These are phyloP conservation scores for Amesomyces nigricolor DNA, from an alignment of 2,329 filamentous ascomycete species.

Conservation along the genomic window DNA sequence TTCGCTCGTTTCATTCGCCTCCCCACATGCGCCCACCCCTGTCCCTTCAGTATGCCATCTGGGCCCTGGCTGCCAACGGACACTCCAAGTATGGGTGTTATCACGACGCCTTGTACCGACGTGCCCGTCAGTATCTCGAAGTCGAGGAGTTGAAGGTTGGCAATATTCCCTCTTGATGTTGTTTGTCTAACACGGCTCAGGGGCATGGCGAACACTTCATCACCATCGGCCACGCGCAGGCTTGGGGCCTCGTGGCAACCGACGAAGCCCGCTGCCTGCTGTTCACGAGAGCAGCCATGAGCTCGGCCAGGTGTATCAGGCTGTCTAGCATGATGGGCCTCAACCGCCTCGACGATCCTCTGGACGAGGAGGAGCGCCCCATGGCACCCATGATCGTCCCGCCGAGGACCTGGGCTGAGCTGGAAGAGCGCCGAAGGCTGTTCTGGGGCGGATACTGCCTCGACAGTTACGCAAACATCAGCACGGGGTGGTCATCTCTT, in stretches of 20 bases:
- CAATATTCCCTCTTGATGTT: not conserved
- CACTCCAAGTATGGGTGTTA: constrained; percentile 67
- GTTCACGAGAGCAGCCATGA: constrained; percentile 83
- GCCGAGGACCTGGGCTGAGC: constrained; percentile 72
- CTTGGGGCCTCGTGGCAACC: constrained; percentile 67
- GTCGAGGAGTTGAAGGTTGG: constrained; percentile 72
- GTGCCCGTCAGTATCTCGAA: constrained; percentile 77
- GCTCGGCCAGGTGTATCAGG: constrained; percentile 63
- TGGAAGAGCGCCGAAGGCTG: constrained; percentile 68
- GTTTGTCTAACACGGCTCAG: constrained; percentile 28
- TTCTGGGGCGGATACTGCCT: constrained; percentile 83
- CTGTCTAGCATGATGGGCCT: constrained; percentile 80
- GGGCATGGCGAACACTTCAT: constrained; percentile 76
- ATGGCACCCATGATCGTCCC: constrained; percentile 68
- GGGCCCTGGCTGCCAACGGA: constrained; percentile 69
- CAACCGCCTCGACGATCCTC: constrained; percentile 65
- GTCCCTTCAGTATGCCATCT: constrained; percentile 79
- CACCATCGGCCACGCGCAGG: constrained; percentile 71
- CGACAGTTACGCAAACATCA: constrained; percentile 80
- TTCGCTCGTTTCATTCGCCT: constrained; percentile 65
- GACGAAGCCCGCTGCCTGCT: constrained; percentile 83
- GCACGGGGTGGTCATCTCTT: constrained; percentile 82
- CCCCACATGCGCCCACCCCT: constrained; percentile 75
- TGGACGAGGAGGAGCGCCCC: constrained; percentile 42
- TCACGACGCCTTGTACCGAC: constrained; percentile 73